Conservation (phyloP, 257 asterid species). For the Solanum dulcamara region DNA sequence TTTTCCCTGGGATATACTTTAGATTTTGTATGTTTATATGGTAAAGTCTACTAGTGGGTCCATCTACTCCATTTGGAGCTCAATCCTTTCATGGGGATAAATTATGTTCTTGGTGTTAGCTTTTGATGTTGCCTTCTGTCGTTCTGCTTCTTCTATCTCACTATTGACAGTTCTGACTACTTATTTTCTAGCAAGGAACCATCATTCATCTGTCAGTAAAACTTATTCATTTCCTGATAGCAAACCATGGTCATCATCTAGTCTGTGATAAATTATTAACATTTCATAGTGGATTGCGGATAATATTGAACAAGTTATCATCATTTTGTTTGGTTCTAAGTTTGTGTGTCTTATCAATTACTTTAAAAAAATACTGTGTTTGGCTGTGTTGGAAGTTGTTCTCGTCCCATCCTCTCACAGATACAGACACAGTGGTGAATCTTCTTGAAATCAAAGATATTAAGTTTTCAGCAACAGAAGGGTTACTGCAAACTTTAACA, state of each 20-base stretch:
- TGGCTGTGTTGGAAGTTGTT: background rate
- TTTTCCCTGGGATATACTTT: background rate
- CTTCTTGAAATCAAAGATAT: background rate
- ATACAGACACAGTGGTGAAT: background rate
- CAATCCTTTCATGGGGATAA: background rate
- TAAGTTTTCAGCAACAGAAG: background rate
- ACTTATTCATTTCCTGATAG: background rate
- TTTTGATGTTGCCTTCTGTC: background rate
- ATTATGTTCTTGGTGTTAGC: background rate
- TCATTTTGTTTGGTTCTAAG: background rate
- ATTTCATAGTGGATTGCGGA: background rate
- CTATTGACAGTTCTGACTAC: background rate
- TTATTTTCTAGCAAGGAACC: background rate
- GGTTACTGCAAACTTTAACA: background rate
- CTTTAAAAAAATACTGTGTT: background rate
- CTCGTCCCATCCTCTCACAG: background rate
- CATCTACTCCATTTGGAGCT: background rate
- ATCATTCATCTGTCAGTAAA: background rate
- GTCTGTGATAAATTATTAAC: background rate
- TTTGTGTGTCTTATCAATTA: background rate
- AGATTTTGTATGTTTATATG: background rate
- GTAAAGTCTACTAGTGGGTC: background rate
- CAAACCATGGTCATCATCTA: background rate
- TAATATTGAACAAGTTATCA: background rate
- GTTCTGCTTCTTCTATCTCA: background rate